Evolutionary conservation across 1,284 basidiomycete species (phyloP), one percentile per base, ranked within the genome.

Genomic region (Xerocomus minutiporus): DNA sequence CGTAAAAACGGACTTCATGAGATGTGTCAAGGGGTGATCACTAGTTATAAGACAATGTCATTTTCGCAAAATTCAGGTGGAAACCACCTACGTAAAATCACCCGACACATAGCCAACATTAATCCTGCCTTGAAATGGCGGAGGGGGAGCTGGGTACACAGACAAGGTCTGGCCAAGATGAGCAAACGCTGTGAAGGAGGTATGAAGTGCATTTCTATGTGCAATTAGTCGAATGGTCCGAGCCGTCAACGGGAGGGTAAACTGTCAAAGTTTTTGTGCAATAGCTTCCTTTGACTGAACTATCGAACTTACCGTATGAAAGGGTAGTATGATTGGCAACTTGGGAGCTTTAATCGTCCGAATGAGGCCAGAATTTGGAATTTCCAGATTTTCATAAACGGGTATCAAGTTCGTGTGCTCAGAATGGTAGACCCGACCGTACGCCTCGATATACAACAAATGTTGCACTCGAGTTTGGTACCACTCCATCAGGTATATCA

Each of bases 1-100:
- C 9, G 72, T 67, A 59, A 84, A 84, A 28, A 80, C 79, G 7
- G 77, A 80, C 61, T 81, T 79, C 80, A 83, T 83, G 46, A 84
- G 70, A 58, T 84, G 82, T 13, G 81, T 76, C 25, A 84, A 70
- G 8, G 82, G 83, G 57, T 84, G 83, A 55, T 84, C 81, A 56
- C 76, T 78, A 26, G 50, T 8, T 8, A 38, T 3, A 15, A 46
- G 5, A 4, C 25, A 35, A 36, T 11, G 50, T 49, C 34, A 40
- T 38, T n/a, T 28, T 50, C 39, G 25, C n/a, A 41, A 42, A 25
- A 13, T 8, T 20, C 15, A 11, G 41, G 23, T n/a, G 41, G 26
- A 35, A 46, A 17, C 7, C 13, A 63, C 71, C 23, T 53, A 77
- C 76, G 73, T 78, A 46, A 84, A 76, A 59, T 84, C 82, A 36